Percentiles rank a stretch among this genome's conserved stretches.
These are phyloP conservation scores for Flaveria robusta DNA, from an alignment of 129 eudicot genomes.

Conservation along the genomic window DNA sequence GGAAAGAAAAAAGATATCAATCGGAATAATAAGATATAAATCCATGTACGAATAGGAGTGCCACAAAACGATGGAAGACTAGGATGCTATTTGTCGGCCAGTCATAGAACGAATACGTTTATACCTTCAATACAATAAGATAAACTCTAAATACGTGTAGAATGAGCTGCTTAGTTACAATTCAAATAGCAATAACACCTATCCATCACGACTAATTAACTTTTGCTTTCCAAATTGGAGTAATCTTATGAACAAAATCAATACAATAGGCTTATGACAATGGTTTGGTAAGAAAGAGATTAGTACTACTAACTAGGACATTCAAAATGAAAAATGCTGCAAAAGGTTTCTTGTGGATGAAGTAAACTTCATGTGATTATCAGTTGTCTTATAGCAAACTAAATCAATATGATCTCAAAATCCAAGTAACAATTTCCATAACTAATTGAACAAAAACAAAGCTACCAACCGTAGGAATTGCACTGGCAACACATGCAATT, in stretches of 20 bases:
- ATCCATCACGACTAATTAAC: background rate
- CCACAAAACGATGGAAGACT: background rate
- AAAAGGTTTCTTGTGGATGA: background rate
- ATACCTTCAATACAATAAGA: too few species aligned
- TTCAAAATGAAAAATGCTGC: background rate
- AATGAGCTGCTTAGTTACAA: background rate
- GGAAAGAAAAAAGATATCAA: background rate
- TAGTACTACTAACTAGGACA: background rate
- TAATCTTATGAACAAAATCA: background rate
- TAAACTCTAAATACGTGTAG: background rate
- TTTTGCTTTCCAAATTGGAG: background rate
- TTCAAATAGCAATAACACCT: background rate
- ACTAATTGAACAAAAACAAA: background rate
- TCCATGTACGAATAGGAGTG: background rate
- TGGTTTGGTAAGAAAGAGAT: background rate
- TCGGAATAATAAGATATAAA: background rate
- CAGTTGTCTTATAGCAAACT: background rate
- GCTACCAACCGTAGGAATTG: constrained; percentile 69
- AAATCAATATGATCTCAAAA: background rate
- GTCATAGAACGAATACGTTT: background rate
- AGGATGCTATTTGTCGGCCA: background rate
- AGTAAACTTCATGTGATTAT: background rate
- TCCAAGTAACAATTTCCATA: background rate
- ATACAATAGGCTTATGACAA: background rate
- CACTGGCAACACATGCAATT: constrained; percentile 63